A percentile compares a stretch with the other conserved stretches of the same genome.
These are phyloP conservation scores for Plectosphaerella cucumerina DNA, from an alignment of 2,329 filamentous ascomycete genomes.

Conservation along the genomic window DNA sequence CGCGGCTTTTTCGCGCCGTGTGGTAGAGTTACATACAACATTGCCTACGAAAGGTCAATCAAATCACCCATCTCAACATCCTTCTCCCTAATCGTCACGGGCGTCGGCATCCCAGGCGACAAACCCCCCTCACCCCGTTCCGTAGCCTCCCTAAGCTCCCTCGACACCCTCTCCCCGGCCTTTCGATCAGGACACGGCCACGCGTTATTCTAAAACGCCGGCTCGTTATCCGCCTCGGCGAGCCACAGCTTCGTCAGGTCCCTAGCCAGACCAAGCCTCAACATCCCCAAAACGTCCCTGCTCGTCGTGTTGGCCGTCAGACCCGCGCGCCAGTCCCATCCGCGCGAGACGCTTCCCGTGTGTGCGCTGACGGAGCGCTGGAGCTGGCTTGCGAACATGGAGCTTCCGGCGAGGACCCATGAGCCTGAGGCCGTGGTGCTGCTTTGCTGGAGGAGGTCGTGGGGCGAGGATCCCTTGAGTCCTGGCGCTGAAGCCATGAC, in stretches of 20 bases:
- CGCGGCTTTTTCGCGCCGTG: no score
- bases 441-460: constrained; percentile 62
- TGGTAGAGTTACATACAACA: no score
- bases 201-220: constrained; percentile 28
- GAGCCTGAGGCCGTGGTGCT: constrained; percentile 46
- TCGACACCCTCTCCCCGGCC: no score
- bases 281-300: constrained; percentile 64
- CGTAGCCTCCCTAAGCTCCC: no score
- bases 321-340: constrained; percentile 78
- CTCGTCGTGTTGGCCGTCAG: constrained; percentile 63
- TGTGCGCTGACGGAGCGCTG: constrained; percentile 57
- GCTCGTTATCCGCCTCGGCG: constrained; percentile 56
- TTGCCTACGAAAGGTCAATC: neutral
- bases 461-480: constrained; percentile 57
- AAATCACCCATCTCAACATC: neutral
- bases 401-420: constrained; percentile 70
- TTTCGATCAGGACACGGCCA: neutral
- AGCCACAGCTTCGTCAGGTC: constrained; percentile 70
- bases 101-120: no score
- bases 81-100: neutral
- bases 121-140: no score
- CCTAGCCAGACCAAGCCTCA: constrained; percentile 70
- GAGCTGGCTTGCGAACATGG: constrained; percentile 61
- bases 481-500: constrained; percentile 69
- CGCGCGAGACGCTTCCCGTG: constrained; percentile 47